Conservation (phyloP, 2,329 filamentous ascomycete genomes). For the Grosmannia huntii region DNA sequence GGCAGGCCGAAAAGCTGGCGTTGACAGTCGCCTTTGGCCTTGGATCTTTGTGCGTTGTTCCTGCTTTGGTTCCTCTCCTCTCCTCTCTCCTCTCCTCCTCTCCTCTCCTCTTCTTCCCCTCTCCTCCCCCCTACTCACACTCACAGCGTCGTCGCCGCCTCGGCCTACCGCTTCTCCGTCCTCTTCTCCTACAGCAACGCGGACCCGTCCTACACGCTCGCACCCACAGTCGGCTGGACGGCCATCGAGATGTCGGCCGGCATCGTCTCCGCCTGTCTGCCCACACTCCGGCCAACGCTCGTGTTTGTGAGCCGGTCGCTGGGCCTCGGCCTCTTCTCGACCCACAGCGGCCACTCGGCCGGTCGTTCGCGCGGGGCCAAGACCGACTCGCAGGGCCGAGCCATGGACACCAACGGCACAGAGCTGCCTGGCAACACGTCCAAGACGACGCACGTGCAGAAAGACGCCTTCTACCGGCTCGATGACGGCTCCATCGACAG, state of each 20-base stretch:
- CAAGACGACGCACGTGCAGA: neutral
- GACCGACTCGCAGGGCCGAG: neutral
- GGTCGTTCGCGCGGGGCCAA: neutral
- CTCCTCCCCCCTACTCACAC: no score
- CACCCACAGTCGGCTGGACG: slow-evolving; percentile 33
- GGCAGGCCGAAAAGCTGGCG: slow-evolving; percentile 27
- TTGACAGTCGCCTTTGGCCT: slow-evolving; percentile 30
- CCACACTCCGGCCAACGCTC: slow-evolving; percentile 35
- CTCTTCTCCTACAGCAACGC: slow-evolving; percentile 28
- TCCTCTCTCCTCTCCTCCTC: no score
- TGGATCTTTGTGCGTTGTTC: slow-evolving; percentile 27
- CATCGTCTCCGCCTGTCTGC: slow-evolving; percentile 40
- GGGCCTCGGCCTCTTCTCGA: neutral
- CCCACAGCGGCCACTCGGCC: neutral
- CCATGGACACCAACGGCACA: neutral
- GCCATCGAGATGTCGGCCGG: slow-evolving; percentile 35
- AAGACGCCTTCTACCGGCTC: neutral
- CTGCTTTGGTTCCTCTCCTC: no score
- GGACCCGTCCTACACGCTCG: slow-evolving; percentile 34
- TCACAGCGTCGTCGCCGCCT: slow-evolving; percentile 30
- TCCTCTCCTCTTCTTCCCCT: no score
- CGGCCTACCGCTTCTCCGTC: slow-evolving; percentile 32
- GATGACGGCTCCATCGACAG: neutral
- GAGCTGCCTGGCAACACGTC: neutral
- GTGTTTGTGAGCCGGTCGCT: neutral